Percentiles rank a stretch among this genome's conserved stretches.
Evolutionary conservation across 2,329 filamentous ascomycete species (phyloP).

Genomic region (Xylariales sp.): DNA sequence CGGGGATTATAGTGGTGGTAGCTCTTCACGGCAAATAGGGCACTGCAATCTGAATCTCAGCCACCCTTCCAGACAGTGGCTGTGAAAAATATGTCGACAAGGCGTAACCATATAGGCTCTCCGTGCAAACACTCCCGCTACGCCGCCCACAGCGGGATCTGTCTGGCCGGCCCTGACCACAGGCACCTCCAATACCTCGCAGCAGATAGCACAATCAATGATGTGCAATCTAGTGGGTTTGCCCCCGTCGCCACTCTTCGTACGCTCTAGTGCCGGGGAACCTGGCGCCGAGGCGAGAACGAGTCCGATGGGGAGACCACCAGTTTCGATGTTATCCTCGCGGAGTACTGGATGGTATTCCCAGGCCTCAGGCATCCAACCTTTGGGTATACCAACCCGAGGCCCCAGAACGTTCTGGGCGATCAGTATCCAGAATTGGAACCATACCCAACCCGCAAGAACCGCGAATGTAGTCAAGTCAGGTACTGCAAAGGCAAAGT

Average conservation of each 20-base stretch:
- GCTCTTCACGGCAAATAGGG: slow-evolving; percentile 86
- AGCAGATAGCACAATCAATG: slow-evolving; percentile 94
- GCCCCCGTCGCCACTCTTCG: slow-evolving; percentile 22
- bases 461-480: slow-evolving; percentile 62
- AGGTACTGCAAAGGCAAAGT: slow-evolving; percentile 73
- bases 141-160: slow-evolving; percentile 42
- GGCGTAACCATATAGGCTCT: slow-evolving; percentile 96
- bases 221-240: slow-evolving; percentile 36
- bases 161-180: slow-evolving; percentile 61
- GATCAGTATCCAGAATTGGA: slow-evolving; percentile 74
- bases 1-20: slow-evolving; percentile 71
- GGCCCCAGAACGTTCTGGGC: slow-evolving; percentile 84
- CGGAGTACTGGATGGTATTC: slow-evolving; percentile 91
- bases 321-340: slow-evolving; percentile 76
- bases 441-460: slow-evolving; percentile 76
- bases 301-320: slow-evolving; percentile 75
- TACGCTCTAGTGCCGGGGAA: slow-evolving; percentile 25
- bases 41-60: slow-evolving; percentile 91
- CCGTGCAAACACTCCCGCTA: slow-evolving; percentile 69
- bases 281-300: slow-evolving; percentile 43
- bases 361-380: slow-evolving; percentile 72
- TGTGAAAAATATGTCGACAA: slow-evolving; percentile 94
- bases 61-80: slow-evolving; percentile 87
- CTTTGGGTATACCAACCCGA: slow-evolving; percentile 73
- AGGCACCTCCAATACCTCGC: slow-evolving; percentile 85